These are phyloP conservation scores for Lecanicillium sp. DNA, from an alignment of 2,329 filamentous ascomycete genomes.

Conservation along the genomic window DNA sequence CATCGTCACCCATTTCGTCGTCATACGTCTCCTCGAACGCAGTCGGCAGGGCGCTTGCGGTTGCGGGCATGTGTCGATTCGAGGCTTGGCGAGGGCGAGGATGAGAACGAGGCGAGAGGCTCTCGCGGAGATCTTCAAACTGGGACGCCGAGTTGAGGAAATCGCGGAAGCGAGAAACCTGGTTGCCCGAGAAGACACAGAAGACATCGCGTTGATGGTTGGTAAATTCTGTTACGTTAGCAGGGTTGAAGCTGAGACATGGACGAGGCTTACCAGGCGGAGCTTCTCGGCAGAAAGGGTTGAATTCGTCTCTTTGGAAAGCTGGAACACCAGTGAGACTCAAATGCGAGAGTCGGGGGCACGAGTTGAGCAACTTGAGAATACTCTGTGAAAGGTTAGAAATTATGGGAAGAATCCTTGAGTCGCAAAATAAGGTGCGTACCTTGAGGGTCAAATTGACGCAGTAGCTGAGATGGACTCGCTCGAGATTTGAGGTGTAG, in stretches of 20 bases:
- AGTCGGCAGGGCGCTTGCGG: conserved; percentile 18
- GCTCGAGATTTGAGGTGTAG: conserved; percentile 66
- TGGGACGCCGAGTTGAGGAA: conserved; percentile 60
- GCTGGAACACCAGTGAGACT: conserved; percentile 90
- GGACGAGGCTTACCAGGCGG: conserved; percentile 53
- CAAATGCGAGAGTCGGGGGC: conserved; percentile 86
- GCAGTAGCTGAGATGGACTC: conserved; percentile 95
- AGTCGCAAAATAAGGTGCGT: conserved; percentile 29
- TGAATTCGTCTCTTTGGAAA: conserved; percentile 80
- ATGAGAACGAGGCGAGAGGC: conserved; percentile 18
- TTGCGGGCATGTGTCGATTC: conserved; percentile 6
- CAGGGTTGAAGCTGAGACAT: neutral
- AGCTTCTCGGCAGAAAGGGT: conserved; percentile 78
- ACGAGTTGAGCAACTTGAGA: conserved; percentile 80
- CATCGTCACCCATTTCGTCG: conserved; percentile 39
- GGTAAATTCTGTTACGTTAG: conserved; percentile 69
- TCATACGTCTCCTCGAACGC: conserved; percentile 32
- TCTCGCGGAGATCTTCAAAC: conserved; percentile 40
- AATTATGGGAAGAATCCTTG: neutral
- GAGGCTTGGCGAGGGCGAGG: conserved; percentile 11
- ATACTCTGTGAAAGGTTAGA: conserved; percentile 62
- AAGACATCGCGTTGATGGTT: conserved; percentile 93
- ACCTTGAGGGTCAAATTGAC: conserved; percentile 76
- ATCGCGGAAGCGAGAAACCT: conserved; percentile 69
- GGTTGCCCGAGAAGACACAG: conserved; percentile 90